phyloP scores from a whole-genome alignment of 352 stramenopile species.

The Globisporangium emineosum region DNA sequence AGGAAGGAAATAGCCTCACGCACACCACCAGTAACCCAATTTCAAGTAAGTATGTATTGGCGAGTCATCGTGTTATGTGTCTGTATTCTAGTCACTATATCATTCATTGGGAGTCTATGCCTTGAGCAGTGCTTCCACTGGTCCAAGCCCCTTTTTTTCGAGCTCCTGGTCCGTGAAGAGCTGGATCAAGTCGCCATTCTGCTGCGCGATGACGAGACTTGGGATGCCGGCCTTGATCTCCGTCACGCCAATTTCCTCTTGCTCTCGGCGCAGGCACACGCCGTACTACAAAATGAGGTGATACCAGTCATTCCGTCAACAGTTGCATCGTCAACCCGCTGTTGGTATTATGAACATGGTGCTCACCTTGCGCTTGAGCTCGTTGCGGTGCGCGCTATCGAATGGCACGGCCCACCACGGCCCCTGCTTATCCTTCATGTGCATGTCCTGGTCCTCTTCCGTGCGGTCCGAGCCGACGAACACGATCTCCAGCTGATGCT shows the following conservation, averaged over 20 bases:
- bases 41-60: not conserved
- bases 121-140: slow-evolving; percentile 12
- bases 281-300: slow-evolving; percentile 39
- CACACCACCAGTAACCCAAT: not conserved
- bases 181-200: slow-evolving; percentile 19
- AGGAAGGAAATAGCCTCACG: not conserved
- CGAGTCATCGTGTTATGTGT: not conserved
- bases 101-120: not conserved
- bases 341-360: not conserved
- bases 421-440: slow-evolving; percentile 71
- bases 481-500: slow-evolving; percentile 57
- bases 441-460: slow-evolving; percentile 48
- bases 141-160: slow-evolving; percentile 8
- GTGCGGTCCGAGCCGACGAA: slow-evolving; percentile 76
- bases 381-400: slow-evolving; percentile 40
- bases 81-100: not conserved
- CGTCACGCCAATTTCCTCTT: slow-evolving; percentile 26
- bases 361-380: slow-evolving; percentile 71
- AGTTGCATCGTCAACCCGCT: not conserved
- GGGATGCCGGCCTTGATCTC: slow-evolving; percentile 27
- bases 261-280: slow-evolving; percentile 69
- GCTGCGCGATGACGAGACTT: slow-evolving; percentile 19
- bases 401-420: slow-evolving; percentile 76
- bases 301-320: not conserved
- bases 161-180: slow-evolving; percentile 17